These are phyloP conservation scores for Trichoderma gracile DNA, from an alignment of 2,329 filamentous ascomycete species.

Conservation along the genomic window DNA sequence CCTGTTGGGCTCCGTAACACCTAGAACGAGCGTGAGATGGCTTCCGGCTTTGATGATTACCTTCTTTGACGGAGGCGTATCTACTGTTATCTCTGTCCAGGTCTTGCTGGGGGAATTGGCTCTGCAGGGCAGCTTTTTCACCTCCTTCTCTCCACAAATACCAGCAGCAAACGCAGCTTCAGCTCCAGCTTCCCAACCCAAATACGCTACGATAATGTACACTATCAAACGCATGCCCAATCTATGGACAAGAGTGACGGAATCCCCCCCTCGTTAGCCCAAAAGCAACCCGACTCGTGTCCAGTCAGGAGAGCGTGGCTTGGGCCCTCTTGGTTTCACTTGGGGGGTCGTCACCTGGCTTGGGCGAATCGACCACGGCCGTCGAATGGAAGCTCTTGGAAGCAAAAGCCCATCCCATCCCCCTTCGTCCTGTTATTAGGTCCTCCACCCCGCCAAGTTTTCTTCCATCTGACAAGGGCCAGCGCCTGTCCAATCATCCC, in stretches of 20 bases:
- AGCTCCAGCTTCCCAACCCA: not conserved
- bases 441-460: too few species aligned
- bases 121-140: not conserved
- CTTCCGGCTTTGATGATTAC: not conserved
- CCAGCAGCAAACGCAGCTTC: not conserved
- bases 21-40: too few species aligned
- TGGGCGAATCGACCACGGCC: slow-evolving; percentile 26
- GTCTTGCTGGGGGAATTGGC: not conserved
- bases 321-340: slow-evolving; percentile 20
- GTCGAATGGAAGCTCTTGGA: slow-evolving; percentile 26
- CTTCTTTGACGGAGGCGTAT: not conserved
- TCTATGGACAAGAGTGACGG: slow-evolving; percentile 2
- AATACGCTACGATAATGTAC: not conserved
- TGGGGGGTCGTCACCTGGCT: slow-evolving; percentile 23
- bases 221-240: too few species aligned
- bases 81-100: not conserved
- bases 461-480: slow-evolving; percentile 27
- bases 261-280: not conserved
- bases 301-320: slow-evolving; percentile 26
- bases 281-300: slow-evolving; percentile 2
- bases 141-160: not conserved
- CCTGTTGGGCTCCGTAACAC: not conserved
- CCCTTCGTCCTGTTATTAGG: not conserved
- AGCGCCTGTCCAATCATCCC: slow-evolving; percentile 25
- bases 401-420: not conserved